Evolutionary conservation across 75 land plant genomes (phyloP).

Genomic region (Pinus albicaulis): DNA sequence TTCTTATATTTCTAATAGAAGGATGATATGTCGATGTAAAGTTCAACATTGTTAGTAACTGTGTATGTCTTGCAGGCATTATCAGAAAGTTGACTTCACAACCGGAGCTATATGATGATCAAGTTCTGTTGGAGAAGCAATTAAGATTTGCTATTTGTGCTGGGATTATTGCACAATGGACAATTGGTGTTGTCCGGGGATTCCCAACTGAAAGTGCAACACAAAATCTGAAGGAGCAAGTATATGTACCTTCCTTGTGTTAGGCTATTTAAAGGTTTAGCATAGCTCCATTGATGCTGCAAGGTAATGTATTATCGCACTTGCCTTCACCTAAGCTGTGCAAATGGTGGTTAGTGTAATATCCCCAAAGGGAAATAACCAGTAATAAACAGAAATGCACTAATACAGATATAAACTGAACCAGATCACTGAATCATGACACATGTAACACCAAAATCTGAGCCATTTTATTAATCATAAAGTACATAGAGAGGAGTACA

Average conservation of each 20-base stretch:
- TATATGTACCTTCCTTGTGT: conserved; percentile 85
- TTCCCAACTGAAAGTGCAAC: conserved; percentile 97
- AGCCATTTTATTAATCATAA: too few relatives aligned
- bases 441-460: too few relatives aligned
- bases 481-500: too few relatives aligned
- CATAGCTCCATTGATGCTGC: too few relatives aligned
- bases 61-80: conserved; percentile 41
- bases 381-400: too few relatives aligned
- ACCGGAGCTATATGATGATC: conserved; percentile 81
- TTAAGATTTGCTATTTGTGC: conserved; percentile 87
- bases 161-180: conserved; percentile 97
- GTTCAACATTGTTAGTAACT: not conserved
- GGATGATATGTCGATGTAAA: not conserved
- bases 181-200: conserved; percentile 83
- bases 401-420: too few relatives aligned
- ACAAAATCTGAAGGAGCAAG: conserved; percentile 91
- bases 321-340: too few relatives aligned
- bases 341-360: too few relatives aligned
- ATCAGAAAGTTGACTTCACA: conserved; percentile 74
- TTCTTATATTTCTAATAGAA: too few relatives aligned
- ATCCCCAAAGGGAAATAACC: too few relatives aligned
- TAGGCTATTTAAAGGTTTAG: conserved; percentile 5
- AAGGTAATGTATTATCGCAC: too few relatives aligned
- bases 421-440: too few relatives aligned
- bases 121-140: conserved; percentile 70